Conservation (phyloP, 805 yeast genomes). For the Candida sakaeoensis region DNA sequence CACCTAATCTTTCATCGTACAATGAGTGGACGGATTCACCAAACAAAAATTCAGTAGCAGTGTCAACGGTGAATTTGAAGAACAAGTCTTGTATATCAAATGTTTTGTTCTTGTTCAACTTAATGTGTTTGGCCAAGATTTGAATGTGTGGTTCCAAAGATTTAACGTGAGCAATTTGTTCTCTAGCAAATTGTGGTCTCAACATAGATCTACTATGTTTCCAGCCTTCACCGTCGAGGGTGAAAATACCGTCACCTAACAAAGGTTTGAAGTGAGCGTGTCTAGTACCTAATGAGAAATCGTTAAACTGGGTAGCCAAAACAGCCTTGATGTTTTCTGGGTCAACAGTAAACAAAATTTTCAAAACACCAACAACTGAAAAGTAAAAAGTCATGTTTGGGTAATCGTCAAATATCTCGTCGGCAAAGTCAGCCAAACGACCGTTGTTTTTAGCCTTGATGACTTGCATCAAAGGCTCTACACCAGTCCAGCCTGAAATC, state of each 20-base stretch:
- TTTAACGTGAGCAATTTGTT: conserved; percentile 32
- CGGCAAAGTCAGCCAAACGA: conserved; percentile 19
- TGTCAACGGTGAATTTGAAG: conserved; percentile 34
- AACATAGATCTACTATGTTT: conserved; percentile 34
- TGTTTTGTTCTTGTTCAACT: conserved; percentile 18
- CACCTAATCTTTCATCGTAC: conserved; percentile 25
- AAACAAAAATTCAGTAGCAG: conserved; percentile 40
- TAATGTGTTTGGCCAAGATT: conserved; percentile 22
- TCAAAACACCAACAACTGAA: conserved; percentile 14
- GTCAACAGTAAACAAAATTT: conserved; percentile 25
- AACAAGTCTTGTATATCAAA: conserved; percentile 34
- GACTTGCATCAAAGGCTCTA: conserved; percentile 12
- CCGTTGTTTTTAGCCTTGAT: conserved; percentile 21
- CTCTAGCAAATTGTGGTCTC: conserved; percentile 38
- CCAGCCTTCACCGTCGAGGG: conserved; percentile 38
- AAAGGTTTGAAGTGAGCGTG: conserved; percentile 29
- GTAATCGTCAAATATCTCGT: conserved; percentile 7
- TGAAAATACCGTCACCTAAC: conserved; percentile 37
- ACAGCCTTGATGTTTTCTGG: conserved; percentile 37
- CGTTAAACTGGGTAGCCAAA: conserved; percentile 36
- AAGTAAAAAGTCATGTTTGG: conserved; percentile 9
- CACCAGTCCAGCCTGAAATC: conserved; percentile 5
- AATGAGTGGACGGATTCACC: conserved; percentile 34
- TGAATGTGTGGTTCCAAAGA: conserved; percentile 31
- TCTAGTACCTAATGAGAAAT: conserved; percentile 31